phyloP scores from a whole-genome alignment of 306 rosid genomes.

The Cucumis cinereus region DNA sequence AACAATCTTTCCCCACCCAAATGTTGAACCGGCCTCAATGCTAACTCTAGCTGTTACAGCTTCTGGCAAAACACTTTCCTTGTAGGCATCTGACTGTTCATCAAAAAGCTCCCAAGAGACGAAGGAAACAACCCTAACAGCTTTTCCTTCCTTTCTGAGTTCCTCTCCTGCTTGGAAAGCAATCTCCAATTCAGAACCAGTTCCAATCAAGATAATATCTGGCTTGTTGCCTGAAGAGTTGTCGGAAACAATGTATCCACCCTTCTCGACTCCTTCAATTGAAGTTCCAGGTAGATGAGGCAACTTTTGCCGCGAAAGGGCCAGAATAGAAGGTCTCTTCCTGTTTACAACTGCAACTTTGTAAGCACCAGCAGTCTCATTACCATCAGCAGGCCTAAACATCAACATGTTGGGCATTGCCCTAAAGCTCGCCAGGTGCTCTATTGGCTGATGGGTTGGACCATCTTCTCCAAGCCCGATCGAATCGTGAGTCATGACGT shows the following conservation, averaged over 20 bases:
- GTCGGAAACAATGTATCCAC: conserved; percentile 79
- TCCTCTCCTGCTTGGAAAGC: conserved; percentile 82
- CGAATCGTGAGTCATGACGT: conserved; percentile 96
- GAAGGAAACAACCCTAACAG: conserved; percentile 78
- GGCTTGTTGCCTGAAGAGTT: conserved; percentile 90
- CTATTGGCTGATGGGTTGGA: conserved; percentile 98
- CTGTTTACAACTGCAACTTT: conserved; percentile 62
- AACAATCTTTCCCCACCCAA: conserved; percentile 83
- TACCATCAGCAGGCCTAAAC: conserved; percentile 99
- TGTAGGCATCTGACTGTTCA: conserved; percentile 78
- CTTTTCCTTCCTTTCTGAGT: conserved; percentile 83
- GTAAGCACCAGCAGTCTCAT: conserved; percentile 97
- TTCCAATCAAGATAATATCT: conserved; percentile 81
- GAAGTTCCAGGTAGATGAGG: conserved; percentile 76
- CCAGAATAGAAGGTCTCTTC: conserved; percentile 89
- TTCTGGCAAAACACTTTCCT: conserved; percentile 85
- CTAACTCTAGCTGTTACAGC: conserved; percentile 92
- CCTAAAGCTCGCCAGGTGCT: conserved; percentile 94
- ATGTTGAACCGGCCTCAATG: conserved; percentile 92
- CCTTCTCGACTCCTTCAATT: conserved; percentile 80
- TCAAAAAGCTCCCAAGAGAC: conserved; percentile 91
- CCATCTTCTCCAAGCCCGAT: conserved; percentile 99
- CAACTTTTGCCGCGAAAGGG: conserved; percentile 89
- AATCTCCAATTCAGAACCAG: conserved; percentile 95
- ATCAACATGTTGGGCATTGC: conserved; percentile 96